phyloP scores from a whole-genome alignment of 2,329 filamentous ascomycete species.

The Phaeomoniella chlamydospora region DNA sequence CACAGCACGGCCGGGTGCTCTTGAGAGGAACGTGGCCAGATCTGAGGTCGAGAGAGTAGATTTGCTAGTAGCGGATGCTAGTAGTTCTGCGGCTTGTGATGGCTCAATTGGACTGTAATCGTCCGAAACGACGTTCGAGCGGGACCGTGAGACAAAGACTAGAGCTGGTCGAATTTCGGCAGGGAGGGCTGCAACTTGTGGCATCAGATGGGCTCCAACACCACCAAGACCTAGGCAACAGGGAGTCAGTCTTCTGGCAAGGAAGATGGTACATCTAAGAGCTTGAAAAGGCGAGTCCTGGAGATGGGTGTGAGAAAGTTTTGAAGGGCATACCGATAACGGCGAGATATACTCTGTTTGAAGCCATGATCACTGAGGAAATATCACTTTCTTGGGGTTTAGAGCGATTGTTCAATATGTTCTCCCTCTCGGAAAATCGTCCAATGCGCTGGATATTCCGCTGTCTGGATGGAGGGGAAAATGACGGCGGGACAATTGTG shows the following conservation, averaged over 20 bases:
- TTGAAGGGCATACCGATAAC: constrained; percentile 20
- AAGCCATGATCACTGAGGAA: constrained; percentile 19
- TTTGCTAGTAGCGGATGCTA: constrained; percentile 31
- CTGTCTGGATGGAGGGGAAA: too few relatives aligned
- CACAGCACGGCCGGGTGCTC: constrained; percentile 63
- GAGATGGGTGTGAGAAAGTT: constrained; percentile 2
- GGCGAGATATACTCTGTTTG: constrained; percentile 24
- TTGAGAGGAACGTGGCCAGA: constrained; percentile 62
- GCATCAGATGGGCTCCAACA: constrained; percentile 81
- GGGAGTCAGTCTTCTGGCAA: too few relatives aligned
- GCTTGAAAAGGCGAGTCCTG: too few relatives aligned
- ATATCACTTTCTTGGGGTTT: too few relatives aligned
- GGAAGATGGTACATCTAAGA: too few relatives aligned
- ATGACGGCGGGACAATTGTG: too few relatives aligned
- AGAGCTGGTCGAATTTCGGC: constrained; percentile 59
- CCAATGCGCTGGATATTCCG: too few relatives aligned
- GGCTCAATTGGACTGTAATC: constrained; percentile 48
- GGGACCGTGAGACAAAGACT: constrained; percentile 74
- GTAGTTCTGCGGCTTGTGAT: constrained; percentile 41
- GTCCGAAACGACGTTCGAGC: constrained; percentile 61
- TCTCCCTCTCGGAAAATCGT: too few relatives aligned
- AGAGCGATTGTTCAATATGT: too few relatives aligned
- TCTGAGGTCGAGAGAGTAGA: constrained; percentile 44
- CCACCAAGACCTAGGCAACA: constrained; percentile 69
- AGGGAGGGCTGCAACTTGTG: constrained; percentile 59